Evolutionary conservation across 495 filamentous ascomycete genomes (phyloP), one percentile per base, ranked within the genome.

Genomic region (Chlorociboria aeruginascens): DNA sequence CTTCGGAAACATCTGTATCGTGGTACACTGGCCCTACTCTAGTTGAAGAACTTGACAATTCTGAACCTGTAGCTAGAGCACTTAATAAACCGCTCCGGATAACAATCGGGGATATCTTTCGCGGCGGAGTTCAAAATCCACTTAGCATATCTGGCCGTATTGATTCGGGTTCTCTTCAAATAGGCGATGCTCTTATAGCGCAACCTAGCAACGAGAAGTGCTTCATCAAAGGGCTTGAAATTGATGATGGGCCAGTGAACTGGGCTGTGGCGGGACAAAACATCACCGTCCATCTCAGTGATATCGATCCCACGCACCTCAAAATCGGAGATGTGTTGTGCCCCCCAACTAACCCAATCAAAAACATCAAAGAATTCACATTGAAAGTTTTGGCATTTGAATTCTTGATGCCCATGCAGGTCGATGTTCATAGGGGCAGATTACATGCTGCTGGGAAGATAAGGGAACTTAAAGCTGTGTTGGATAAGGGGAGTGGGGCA

Each of bases 261-360:
- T 98, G 88, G 89, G 92, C 88, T 3, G 89, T 96, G n/a, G 92
- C 89, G 2, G 89, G 93, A 11, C 88, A 96, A 57, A 94, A 94
- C 46, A 77, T 83, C 8, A 78, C 81, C 1, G 64, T 98, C 14
- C 84, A 94, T 57, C 73, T 98, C 45, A 72, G 76, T n/a, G 85
- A 86, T 47, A 89, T 95, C 58, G 88, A 96, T 51, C 72, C 82
- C 1, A 72, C 83, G 12, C 83, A 95, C 58, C 73, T 97, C 8
- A 79, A 79, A 37, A 60, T 79, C 8, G 92, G 92, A 9, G 90
- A 98, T 57, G 83, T 96, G 16, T 63, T 95, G 32, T 95, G 89
- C 66, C 70, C 77, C 36, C 70, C 79, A 1, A 66, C 72, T 10
- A 64, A 77, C 4, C 85, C 86, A 0, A 82, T 95, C 36, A 61